Evolutionary conservation across 129 eudicot genomes (phyloP), one percentile per base, ranked within the genome.

Genomic region (Rutidosis leptorrhynchoides): DNA sequence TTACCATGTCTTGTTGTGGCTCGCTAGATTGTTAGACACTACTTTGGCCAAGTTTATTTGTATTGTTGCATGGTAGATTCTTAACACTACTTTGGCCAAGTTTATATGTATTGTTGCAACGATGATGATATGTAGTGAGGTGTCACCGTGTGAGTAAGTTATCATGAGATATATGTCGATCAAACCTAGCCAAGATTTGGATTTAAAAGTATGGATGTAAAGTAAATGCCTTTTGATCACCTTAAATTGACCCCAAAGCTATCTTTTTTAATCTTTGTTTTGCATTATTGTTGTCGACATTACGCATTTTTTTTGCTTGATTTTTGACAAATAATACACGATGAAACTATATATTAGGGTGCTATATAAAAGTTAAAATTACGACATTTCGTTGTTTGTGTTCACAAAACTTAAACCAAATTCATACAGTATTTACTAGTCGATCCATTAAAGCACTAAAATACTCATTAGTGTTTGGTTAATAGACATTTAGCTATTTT

Each of bases 141-240:
- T 37, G 53, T 62, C 53, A 3, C n/a, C n/a, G n/a, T n/a, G n/a
- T n/a, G n/a, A n/a, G n/a, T n/a, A n/a, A n/a, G 11, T 21, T 22
- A 33, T 37, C 27, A 27, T n/a, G 27, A 37, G 53, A 62, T 62
- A 35, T 37, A 37, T 12, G 53, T 37, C 21, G 30, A 35, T 5
- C 5, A 20, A 62, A 62, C 19, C 11, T 35, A 62, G 53, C 67
- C 51, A 17, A 6, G 32, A 23, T 33, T 12, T 30, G 3, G 32
- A 23, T 33, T 12, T 11, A 62, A 62, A 62, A 37, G 67, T 20
- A 20, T 62, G 7, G 67, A 62, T 62, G 22, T 21, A 62, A 62
- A 62, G 67, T 7, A 32, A 23, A 12, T 40, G 46, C 16, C 46
- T 40, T 40, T 40, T 40, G 46, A 40, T 40, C 46, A 40, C 1